These are phyloP conservation scores for Blastobotrys arbuscula DNA, from an alignment of 1,139 yeast species.

Conservation along the genomic window DNA sequence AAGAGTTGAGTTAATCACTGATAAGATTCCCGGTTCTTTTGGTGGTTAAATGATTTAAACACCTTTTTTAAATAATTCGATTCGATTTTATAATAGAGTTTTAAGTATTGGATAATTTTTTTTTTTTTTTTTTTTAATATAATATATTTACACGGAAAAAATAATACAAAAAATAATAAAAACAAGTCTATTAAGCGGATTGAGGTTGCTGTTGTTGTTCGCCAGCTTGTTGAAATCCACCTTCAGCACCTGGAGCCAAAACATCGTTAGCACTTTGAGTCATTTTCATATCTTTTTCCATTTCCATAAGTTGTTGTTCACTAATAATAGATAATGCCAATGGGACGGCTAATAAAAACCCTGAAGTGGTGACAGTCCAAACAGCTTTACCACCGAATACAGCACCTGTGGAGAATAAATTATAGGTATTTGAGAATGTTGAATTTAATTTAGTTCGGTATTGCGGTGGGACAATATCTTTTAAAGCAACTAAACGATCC, in stretches of 20 bases:
- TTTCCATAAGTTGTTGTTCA: constrained; percentile 88
- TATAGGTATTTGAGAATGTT: constrained; percentile 31
- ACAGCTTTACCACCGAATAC: constrained; percentile 66
- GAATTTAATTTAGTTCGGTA: constrained; percentile 53
- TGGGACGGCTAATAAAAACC: constrained; percentile 87
- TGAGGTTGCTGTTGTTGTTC: constrained; percentile 1
- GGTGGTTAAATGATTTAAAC: constrained; percentile 4
- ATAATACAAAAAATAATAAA: background rate
- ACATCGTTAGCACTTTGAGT: constrained; percentile 83
- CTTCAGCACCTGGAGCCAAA: constrained; percentile 68
- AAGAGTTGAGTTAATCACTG: constrained; percentile 29
- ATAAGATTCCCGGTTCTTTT: constrained; percentile 24
- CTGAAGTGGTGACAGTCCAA: constrained; percentile 83
- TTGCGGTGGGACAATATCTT: constrained; percentile 85
- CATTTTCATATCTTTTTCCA: constrained; percentile 87
- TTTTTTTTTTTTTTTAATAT: background rate
- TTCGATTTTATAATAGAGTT: background rate
- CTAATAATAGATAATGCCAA: constrained; percentile 81
- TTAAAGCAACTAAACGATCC: constrained; percentile 86
- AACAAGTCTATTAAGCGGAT: background rate
- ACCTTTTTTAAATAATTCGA: background rate
- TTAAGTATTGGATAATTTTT: background rate
- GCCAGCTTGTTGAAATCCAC: constrained; percentile 41
- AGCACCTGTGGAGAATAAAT: constrained; percentile 36
- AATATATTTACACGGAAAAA: background rate